phyloP scores from a whole-genome alignment of 306 rosid genomes.

The Vigna angularis region DNA sequence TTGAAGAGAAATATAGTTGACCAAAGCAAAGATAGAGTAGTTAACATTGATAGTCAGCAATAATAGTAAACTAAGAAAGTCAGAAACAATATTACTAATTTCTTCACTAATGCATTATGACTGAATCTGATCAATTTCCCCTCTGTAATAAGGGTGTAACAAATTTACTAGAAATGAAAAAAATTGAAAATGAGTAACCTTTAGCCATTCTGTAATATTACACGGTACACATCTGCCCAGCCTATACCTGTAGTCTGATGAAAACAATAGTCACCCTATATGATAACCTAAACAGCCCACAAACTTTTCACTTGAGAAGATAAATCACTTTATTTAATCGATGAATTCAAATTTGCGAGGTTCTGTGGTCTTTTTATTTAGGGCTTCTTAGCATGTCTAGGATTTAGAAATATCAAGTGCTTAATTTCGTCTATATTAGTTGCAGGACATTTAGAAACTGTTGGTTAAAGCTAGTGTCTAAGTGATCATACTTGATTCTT shows the following conservation, averaged over 20 bases:
- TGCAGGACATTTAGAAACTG: neutral
- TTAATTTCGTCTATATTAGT: constrained; percentile 9
- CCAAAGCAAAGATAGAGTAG: neutral
- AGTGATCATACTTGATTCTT: neutral
- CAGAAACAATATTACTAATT: neutral
- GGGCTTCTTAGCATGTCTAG: neutral
- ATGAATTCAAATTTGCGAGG: neutral
- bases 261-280: neutral
- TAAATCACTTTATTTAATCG: neutral
- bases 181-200: neutral
- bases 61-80: neutral
- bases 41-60: neutral
- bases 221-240: neutral
- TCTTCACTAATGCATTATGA: neutral
- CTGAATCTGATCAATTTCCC: neutral
- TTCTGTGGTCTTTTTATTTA: neutral
- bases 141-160: neutral
- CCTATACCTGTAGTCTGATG: neutral
- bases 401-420: neutral
- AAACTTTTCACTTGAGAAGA: constrained; percentile 17
- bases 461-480: constrained; percentile 11
- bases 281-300: neutral
- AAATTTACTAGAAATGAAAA: neutral
- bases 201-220: neutral
- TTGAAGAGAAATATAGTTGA: neutral